These are phyloP conservation scores for Wolfiporia cocos DNA, from an alignment of 1,284 basidiomycete species.

Conservation along the genomic window DNA sequence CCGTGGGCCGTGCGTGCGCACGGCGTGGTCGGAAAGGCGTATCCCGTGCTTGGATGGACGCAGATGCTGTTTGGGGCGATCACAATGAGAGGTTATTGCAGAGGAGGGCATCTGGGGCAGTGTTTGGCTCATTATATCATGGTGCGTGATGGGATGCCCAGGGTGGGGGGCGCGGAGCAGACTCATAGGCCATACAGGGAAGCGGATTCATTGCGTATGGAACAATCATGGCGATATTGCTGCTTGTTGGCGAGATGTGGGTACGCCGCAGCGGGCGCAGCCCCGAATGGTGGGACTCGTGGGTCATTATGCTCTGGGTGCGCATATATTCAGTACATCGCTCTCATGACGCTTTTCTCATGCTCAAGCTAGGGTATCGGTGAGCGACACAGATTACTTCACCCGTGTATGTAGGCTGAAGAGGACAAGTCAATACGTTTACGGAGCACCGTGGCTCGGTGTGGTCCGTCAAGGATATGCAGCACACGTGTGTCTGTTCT, in stretches of 20 bases:
- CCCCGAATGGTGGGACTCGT: conserved; percentile 91
- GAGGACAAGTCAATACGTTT: conserved; percentile 96
- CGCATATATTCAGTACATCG: too few relatives aligned
- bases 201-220: conserved; percentile 88
- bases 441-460: conserved; percentile 80
- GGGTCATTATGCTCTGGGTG: conserved; percentile 87
- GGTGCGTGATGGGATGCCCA: conserved; percentile 34
- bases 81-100: conserved; percentile 64
- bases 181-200: conserved; percentile 32
- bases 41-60: conserved; percentile 85
- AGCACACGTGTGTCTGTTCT: conserved; percentile 72
- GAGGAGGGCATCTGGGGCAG: conserved; percentile 68
- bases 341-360: too few relatives aligned
- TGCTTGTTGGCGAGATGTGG: conserved; percentile 83
- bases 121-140: conserved; percentile 91
- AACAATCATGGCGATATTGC: conserved; percentile 76
- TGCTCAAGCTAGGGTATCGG: conserved; percentile 48
- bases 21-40: conserved; percentile 79
- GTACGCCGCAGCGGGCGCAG: conserved; percentile 62
- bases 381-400: conserved; percentile 27
- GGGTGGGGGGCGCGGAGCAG: not conserved
- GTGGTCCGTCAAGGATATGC: conserved; percentile 93
- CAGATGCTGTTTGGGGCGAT: conserved; percentile 78
- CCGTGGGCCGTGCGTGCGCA: conserved; percentile 74
- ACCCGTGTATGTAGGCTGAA: too few relatives aligned